Conservation (phyloP, 75 land plant genomes). For the Pinus tabuliformis region DNA sequence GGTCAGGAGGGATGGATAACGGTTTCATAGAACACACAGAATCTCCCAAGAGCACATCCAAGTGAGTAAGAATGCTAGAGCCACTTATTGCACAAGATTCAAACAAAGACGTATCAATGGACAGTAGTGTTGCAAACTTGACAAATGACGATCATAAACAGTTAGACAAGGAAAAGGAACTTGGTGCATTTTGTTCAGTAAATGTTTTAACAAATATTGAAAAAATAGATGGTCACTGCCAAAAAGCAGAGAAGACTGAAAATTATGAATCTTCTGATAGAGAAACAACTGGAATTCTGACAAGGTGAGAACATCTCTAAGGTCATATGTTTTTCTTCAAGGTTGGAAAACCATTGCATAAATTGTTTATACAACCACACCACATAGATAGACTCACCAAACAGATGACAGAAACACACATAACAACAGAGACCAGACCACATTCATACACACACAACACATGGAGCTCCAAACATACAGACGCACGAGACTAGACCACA, state of each 20-base stretch:
- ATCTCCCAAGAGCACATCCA: background rate
- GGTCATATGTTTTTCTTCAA: background rate
- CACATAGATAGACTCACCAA: too few relatives aligned
- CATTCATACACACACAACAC: too few relatives aligned
- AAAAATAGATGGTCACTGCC: conserved; percentile 5
- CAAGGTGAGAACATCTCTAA: conserved; percentile 45
- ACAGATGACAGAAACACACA: too few relatives aligned
- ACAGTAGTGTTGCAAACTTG: background rate
- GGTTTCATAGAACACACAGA: background rate
- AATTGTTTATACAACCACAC: background rate
- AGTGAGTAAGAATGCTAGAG: background rate
- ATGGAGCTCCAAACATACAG: too few relatives aligned
- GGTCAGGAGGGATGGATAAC: conserved; percentile 20
- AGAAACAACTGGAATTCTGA: conserved; percentile 80
- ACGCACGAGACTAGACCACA: too few relatives aligned
- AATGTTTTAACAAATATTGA: background rate
- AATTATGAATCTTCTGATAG: conserved; percentile 52
- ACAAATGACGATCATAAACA: background rate
- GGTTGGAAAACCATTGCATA: background rate
- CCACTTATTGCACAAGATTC: background rate
- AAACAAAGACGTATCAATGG: background rate
- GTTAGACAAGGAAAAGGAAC: conserved; percentile 4
- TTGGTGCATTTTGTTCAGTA: background rate
- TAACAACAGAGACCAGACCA: too few relatives aligned
- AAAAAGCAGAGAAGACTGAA: conserved; percentile 1